Evolutionary conservation across 1,284 basidiomycete genomes (phyloP).

Genomic region (Chalciporus sp.): DNA sequence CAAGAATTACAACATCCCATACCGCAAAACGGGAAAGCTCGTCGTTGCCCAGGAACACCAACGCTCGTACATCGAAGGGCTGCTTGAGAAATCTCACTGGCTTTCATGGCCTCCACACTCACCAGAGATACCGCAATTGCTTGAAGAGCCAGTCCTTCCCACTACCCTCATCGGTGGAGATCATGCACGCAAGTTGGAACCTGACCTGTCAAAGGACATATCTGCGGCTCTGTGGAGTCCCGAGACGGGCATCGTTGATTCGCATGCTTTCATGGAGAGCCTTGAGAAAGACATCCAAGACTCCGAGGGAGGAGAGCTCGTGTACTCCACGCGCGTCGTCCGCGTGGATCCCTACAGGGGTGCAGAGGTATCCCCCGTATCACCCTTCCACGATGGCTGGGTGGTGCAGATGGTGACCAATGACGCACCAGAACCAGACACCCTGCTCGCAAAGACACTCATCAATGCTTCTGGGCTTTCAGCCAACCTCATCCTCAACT

Average conservation of each 20-base stretch:
- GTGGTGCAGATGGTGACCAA: slow-evolving; percentile 68
- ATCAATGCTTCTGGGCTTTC: slow-evolving; percentile 91
- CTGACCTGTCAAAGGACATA: slow-evolving; percentile 75
- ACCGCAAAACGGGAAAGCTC: slow-evolving; percentile 84
- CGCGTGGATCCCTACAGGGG: slow-evolving; percentile 70
- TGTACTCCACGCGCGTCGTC: slow-evolving; percentile 85
- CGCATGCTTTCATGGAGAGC: slow-evolving; percentile 79
- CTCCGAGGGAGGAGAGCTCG: slow-evolving; percentile 73
- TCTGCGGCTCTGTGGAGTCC: slow-evolving; percentile 79
- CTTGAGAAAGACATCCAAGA: slow-evolving; percentile 80
- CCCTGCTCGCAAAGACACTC: slow-evolving; percentile 82
- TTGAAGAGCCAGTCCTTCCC: slow-evolving; percentile 50
- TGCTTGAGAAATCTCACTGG: slow-evolving; percentile 64
- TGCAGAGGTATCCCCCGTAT: slow-evolving; percentile 23
- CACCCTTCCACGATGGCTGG: slow-evolving; percentile 59
- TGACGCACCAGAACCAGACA: slow-evolving; percentile 53
- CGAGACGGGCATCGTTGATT: slow-evolving; percentile 91
- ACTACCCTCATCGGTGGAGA: slow-evolving; percentile 71
- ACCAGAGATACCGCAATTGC: slow-evolving; percentile 14
- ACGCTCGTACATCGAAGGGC: slow-evolving; percentile 65
- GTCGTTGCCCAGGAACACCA: slow-evolving; percentile 77
- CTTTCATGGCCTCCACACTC: slow-evolving; percentile 55
- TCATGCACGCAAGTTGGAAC: slow-evolving; percentile 80
- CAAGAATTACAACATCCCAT: slow-evolving; percentile 62
- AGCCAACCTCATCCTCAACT: slow-evolving; percentile 70